A percentile compares a stretch with the other conserved stretches of the same genome.
Evolutionary conservation across 2,329 filamentous ascomycete genomes (phyloP).

Genomic region (Penicillium sp.): DNA sequence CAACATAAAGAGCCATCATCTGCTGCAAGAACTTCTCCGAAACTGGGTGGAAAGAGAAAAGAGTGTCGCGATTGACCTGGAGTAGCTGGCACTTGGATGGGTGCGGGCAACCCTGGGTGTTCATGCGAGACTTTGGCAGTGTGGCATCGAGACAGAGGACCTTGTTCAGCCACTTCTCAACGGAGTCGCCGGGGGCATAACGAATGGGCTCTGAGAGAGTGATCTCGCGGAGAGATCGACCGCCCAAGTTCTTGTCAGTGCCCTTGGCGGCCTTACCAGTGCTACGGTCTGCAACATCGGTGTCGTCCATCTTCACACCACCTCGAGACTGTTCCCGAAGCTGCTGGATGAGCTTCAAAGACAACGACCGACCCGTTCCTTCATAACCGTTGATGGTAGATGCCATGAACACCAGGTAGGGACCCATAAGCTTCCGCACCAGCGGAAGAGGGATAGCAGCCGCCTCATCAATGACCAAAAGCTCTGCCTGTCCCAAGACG

Average conservation of each 20-base stretch:
- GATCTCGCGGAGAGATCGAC: conserved; percentile 81
- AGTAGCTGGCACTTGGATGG: conserved; percentile 87
- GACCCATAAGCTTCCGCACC: conserved; percentile 89
- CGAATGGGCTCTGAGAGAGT: conserved; percentile 90
- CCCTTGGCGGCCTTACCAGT: conserved; percentile 69
- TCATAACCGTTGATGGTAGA: conserved; percentile 99
- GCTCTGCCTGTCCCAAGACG: conserved; percentile 86
- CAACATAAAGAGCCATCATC: conserved; percentile 96
- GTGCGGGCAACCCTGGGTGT: conserved; percentile 75
- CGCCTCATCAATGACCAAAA: conserved; percentile 95
- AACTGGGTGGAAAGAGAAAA: conserved; percentile 96
- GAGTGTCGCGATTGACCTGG: conserved; percentile 90
- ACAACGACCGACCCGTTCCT: conserved; percentile 89
- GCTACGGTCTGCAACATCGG: conserved; percentile 68
- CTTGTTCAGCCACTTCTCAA: conserved; percentile 95
- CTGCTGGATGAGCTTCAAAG: conserved; percentile 94
- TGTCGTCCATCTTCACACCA: conserved; percentile 53
- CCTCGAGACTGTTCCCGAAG: conserved; percentile 84
- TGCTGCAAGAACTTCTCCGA: conserved; percentile 96
- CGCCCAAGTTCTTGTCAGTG: conserved; percentile 56
- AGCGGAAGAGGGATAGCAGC: conserved; percentile 91
- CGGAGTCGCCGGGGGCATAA: conserved; percentile 82
- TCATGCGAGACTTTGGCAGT: conserved; percentile 68
- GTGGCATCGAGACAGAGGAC: conserved; percentile 91
- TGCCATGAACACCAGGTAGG: conserved; percentile 97